Base-by-base conservation (phyloP, 2,329 filamentous ascomycete genomes). In the Fusarium succisae region DNA sequence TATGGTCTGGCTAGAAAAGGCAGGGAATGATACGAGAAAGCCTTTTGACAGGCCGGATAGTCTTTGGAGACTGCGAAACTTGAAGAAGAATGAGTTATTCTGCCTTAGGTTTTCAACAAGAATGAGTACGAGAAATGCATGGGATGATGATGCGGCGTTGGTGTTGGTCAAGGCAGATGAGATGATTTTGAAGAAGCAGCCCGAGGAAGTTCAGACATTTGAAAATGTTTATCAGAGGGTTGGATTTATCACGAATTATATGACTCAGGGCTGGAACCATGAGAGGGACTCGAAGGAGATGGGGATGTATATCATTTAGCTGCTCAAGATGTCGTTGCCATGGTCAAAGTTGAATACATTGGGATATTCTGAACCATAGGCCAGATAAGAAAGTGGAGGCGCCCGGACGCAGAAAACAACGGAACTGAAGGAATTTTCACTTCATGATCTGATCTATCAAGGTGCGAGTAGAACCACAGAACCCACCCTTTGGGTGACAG, bases 71-170 rank as follows among this genome's bases (percentile, higher is more conserved):
- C 18, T 77, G 22, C 61, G 56, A 14, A 39, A 69, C 3, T 24
- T 68, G 6, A 37, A 63, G 38, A 54, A 22, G 1, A 64, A 56
- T 3, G 50, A 75, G 12, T 5, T 76, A 1, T 55, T 65, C 20
- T 76, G 70, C 22, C 41, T 77, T 5, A 64, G 75, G 17, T 58
- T 74, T 17, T 72, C 59, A 28, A 64, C 62, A 7, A 63, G 56
- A 15, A 20, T 41, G 17, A 54, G 26, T 5, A 72, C 66, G 9
- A 51, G 37, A 15, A 66, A 69, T 28, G 73, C 66, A 6, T 60
- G 65, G 50, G 73, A 74, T 10, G 73, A 76, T 32, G 69, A 76
- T 43, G 59, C 66, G 8, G 76, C 76, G 7, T 54, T 77, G 45
- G 60, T 77, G 0, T 56, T 77, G 26, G 70, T 63, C 5, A 67